Base-by-base conservation (phyloP, 306 rosid species). In the Cicer cuneatum region DNA sequence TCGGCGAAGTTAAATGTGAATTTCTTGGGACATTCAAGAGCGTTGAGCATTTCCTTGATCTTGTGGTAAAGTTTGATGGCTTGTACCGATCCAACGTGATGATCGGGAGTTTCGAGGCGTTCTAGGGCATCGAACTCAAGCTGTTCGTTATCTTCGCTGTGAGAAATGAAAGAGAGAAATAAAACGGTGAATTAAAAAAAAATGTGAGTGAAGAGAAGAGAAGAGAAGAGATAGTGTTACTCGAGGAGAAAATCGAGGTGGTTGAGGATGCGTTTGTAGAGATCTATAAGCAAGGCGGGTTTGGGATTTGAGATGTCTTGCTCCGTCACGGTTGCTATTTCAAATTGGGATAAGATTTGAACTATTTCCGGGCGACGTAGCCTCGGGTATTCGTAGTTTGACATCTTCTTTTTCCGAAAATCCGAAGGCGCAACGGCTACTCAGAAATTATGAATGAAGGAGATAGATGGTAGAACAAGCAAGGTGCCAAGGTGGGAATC, bases 21-120 rank as follows among this genome's bases (percentile, higher is more conserved):
- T 15, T 81, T 82, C 81, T 66, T 57, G 0, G 97, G 94, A 59
- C 91, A 91, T 10, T 86, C 86, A 4, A 87, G 66, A 8, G 85
- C 78, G 4, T 81, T 76, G 73, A 93, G 69, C 7, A 83, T 80
- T 64, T 89, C 85, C 85, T 83, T 93, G 24, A 89, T 80, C 72
- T 78, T 83, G 73, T 70, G 73, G 81, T 37, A 82, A 11, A 89
- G 82, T 79, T 78, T 89, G 38, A 78, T 19, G 8, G 42, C 52
- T 65, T 72, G 83, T 15, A 81, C 80, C 4, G 98, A 85, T 4
- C 82, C 93, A 7, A 73, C 24, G 41, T 87, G 93, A 38, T 72
- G 53, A 52, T 89, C 96, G 0, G 96, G 98, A 56, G 89, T 89
- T 71, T 93, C 98, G 2, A 93, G 87, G 52, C 84, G 89, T 80